Percentiles rank a stretch among this genome's conserved stretches.
These are phyloP conservation scores for Mycena floridula DNA, from an alignment of 768 basidiomycete species.

Conservation along the genomic window DNA sequence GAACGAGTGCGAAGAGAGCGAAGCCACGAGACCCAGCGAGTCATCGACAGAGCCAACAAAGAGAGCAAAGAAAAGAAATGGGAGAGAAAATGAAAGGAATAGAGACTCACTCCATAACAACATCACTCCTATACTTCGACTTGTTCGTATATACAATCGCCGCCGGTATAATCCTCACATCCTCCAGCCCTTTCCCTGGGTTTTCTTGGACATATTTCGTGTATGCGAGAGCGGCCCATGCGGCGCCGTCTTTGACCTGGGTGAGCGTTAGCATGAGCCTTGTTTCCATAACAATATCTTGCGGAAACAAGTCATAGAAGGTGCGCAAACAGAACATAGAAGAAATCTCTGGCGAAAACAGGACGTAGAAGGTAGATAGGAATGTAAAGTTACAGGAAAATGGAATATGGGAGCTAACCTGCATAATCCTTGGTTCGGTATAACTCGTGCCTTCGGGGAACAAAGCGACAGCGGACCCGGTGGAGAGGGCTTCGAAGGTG, in stretches of 20 bases:
- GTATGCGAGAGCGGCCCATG: slow-evolving; percentile 95
- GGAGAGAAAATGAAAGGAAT: too few species aligned
- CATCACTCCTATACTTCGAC: slow-evolving; percentile 87
- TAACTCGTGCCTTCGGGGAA: slow-evolving; percentile 95
- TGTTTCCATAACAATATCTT: too few species aligned
- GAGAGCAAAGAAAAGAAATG: background rate
- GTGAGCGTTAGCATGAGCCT: too few species aligned
- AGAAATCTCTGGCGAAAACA: too few species aligned
- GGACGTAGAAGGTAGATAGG: too few species aligned
- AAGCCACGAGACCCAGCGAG: background rate
- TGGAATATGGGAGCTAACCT: too few species aligned
- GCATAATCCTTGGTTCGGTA: slow-evolving; percentile 89
- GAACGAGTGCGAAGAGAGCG: slow-evolving; percentile 42
- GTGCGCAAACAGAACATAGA: too few species aligned
- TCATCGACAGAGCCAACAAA: too few species aligned
- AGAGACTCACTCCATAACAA: slow-evolving; percentile 38
- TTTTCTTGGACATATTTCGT: slow-evolving; percentile 67
- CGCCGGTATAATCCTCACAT: slow-evolving; percentile 75
- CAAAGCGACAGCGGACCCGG: slow-evolving; percentile 81
- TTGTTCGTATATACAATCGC: slow-evolving; percentile 96
- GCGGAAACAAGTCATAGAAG: too few species aligned
- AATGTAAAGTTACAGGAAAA: too few species aligned
- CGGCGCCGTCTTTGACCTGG: slow-evolving; percentile 89
- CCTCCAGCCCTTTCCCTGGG: slow-evolving; percentile 38
- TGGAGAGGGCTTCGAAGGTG: slow-evolving; percentile 79